phyloP scores from a whole-genome alignment of 176 grass and related monocot genomes.

The Thinopyrum elongatum region DNA sequence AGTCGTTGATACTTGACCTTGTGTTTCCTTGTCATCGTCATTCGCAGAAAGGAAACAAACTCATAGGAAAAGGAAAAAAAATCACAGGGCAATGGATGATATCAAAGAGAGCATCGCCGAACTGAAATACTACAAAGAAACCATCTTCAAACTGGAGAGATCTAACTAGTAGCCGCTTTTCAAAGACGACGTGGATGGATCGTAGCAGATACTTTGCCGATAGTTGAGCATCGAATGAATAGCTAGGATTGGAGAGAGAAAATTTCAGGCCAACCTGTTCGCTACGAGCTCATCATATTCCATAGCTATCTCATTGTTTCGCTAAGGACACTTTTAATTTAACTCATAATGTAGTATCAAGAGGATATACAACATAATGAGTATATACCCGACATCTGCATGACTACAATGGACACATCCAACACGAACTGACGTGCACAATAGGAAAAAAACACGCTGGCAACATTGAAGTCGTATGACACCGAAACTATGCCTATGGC shows the following conservation, averaged over 20 bases:
- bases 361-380: no score
- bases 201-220: background rate
- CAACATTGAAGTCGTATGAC: no score
- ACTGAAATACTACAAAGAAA: slow-evolving; percentile 73
- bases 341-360: no score
- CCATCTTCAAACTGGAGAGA: slow-evolving; percentile 67
- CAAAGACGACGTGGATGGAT: background rate
- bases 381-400: no score
- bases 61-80: slow-evolving; percentile 56
- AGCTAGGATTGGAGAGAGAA: background rate
- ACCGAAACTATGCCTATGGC: no score
- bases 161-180: slow-evolving; percentile 27
- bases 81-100: slow-evolving; percentile 94
- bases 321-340: no score
- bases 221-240: background rate
- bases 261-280: background rate
- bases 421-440: no score
- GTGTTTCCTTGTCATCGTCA: background rate
- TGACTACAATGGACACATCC: no score
- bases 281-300: background rate
- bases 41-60: slow-evolving; percentile 62
- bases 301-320: background rate
- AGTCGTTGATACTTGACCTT: background rate
- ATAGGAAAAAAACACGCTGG: no score
- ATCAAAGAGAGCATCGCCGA: slow-evolving; percentile 74